Evolutionary conservation across 2,329 filamentous ascomycete species (phyloP).

Genomic region (Beauveria sp.): DNA sequence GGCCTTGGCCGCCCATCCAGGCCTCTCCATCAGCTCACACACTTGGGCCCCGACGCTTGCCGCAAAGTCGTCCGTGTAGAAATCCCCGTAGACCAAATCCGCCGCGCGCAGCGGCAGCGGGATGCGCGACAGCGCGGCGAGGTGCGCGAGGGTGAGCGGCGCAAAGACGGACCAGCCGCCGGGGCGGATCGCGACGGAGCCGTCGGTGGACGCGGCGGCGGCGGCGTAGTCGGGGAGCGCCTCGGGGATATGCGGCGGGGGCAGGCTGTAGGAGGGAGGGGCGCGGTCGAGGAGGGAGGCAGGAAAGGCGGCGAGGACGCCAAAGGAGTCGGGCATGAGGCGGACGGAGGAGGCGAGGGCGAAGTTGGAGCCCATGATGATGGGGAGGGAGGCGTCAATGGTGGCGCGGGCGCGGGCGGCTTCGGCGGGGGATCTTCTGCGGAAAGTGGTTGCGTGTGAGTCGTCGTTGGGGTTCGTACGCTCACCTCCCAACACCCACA

Average conservation of each 20-base stretch:
- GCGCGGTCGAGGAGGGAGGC: constrained; percentile 8
- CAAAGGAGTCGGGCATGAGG: constrained; percentile 11
- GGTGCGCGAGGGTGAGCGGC: constrained; percentile 13
- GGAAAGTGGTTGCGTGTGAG: neutral
- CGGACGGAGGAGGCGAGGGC: constrained; percentile 13
- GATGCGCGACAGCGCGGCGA: constrained; percentile 12
- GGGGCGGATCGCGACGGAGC: constrained; percentile 13
- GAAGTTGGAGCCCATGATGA: constrained; percentile 13
- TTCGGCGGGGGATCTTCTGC: constrained; percentile 12
- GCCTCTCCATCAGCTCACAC: constrained; percentile 5
- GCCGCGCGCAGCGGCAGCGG: constrained; percentile 13
- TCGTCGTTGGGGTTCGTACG: neutral
- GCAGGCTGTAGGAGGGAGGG: constrained; percentile 12
- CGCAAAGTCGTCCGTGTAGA: constrained; percentile 13
- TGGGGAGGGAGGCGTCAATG: constrained; percentile 5
- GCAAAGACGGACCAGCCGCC: constrained; percentile 14
- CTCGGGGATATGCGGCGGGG: constrained; percentile 3
- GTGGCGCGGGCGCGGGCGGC: constrained; percentile 10
- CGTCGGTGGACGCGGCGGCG: constrained; percentile 23
- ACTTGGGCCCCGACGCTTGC: constrained; percentile 5
- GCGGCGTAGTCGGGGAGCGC: constrained; percentile 13
- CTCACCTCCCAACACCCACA: no score
- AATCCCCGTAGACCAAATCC: constrained; percentile 13
- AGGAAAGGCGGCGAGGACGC: constrained; percentile 9
- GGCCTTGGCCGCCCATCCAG: neutral